A percentile compares a stretch with the other conserved stretches of the same genome.
phyloP scores from a whole-genome alignment of 75 land plant genomes.

The Pinus albicaulis region DNA sequence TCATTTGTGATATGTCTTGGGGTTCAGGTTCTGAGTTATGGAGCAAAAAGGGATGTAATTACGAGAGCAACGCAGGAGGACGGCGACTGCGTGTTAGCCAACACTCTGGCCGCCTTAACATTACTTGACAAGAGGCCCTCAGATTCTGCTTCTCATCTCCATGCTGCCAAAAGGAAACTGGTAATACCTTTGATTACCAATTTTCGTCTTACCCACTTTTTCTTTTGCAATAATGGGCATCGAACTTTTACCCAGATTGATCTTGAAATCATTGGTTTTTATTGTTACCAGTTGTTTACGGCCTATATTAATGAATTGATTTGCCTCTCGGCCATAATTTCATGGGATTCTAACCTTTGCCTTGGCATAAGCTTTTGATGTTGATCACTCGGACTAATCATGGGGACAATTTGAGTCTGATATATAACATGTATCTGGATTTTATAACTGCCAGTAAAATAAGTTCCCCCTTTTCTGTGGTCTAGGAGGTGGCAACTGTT shows the following conservation, averaged over 20 bases:
- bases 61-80: slow-evolving; percentile 56
- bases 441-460: not conserved
- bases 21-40: slow-evolving; percentile 66
- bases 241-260: not conserved
- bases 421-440: no score
- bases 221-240: not conserved
- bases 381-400: not conserved
- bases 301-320: not conserved
- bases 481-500: slow-evolving; percentile 58
- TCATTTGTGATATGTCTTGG: no score
- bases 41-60: slow-evolving; percentile 53
- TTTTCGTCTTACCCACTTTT: no score
- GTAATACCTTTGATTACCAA: slow-evolving; percentile 15
- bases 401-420: not conserved
- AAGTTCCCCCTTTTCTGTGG: not conserved
- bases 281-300: not conserved
- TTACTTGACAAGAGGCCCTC: slow-evolving; percentile 15
- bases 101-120: slow-evolving; percentile 60
- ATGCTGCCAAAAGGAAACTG: slow-evolving; percentile 45
- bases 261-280: not conserved
- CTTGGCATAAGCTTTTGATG: not conserved
- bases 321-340: not conserved
- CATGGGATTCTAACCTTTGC: not conserved
- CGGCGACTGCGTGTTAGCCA: slow-evolving; percentile 59
- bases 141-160: slow-evolving; percentile 23